Conservation (phyloP, 176 grass and related monocot genomes). For the Raddia distichophylla region DNA sequence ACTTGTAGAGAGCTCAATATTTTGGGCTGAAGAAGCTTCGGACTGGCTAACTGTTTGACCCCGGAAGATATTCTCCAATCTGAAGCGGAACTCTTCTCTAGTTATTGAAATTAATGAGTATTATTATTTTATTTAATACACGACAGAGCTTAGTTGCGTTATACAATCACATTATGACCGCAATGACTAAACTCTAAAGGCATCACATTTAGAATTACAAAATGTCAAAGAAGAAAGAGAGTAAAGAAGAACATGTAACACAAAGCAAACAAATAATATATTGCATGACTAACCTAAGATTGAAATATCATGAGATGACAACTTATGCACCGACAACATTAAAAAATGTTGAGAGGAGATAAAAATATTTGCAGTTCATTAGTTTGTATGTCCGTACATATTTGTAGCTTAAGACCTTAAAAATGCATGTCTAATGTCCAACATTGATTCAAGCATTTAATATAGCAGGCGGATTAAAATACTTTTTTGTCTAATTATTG, state of each 20-base stretch:
- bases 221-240: neutral
- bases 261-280: neutral
- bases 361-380: neutral
- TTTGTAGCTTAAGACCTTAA: neutral
- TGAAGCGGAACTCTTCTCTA: conserved; percentile 89
- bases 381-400: neutral
- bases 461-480: neutral
- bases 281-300: neutral
- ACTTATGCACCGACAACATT: neutral
- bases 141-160: neutral
- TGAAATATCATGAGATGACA: neutral
- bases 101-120: conserved; percentile 55
- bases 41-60: conserved; percentile 65
- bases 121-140: conserved; percentile 39
- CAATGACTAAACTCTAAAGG: neutral
- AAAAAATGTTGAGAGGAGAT: neutral
- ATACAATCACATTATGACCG: neutral
- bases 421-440: neutral
- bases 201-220: neutral
- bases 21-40: conserved; percentile 57
- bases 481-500: neutral
- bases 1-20: conserved; percentile 41
- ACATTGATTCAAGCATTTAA: neutral
- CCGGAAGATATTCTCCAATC: conserved; percentile 83
- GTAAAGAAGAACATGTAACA: neutral